These are phyloP conservation scores for Pelargonium nanum DNA, from an alignment of 345 rosid species.

Conservation along the genomic window DNA sequence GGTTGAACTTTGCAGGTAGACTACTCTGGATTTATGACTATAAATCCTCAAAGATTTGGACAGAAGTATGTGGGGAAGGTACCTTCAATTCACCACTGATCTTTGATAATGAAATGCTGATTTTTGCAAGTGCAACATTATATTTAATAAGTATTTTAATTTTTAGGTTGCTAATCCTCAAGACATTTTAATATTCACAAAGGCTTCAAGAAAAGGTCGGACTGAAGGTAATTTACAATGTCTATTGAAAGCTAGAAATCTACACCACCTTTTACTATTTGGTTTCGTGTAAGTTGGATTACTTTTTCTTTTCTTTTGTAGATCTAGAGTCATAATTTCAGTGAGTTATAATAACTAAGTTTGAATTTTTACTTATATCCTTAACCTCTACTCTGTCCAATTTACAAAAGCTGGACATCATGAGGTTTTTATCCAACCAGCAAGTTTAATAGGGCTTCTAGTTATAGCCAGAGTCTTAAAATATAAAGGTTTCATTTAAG, in stretches of 20 bases:
- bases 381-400: no score
- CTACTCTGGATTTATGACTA: conserved; percentile 97
- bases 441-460: no score
- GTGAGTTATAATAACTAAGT: neutral
- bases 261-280: conserved; percentile 4
- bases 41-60: conserved; percentile 98
- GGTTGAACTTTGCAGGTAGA: conserved; percentile 57
- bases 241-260: neutral
- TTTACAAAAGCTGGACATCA: no score
- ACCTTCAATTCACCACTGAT: conserved; percentile 10
- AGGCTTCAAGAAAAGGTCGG: conserved; percentile 58
- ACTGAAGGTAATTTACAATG: conserved; percentile 37
- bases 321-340: neutral
- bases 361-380: no score
- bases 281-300: neutral
- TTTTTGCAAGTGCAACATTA: neutral
- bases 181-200: conserved; percentile 91
- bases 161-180: conserved; percentile 96
- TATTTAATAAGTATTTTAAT: neutral
- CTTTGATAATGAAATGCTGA: neutral
- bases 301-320: neutral
- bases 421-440: no score
- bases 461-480: no score
- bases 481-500: no score
- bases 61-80: conserved; percentile 99